Base-by-base conservation (phyloP, 805 yeast species). In the Schwanniomyces polymorphus region DNA sequence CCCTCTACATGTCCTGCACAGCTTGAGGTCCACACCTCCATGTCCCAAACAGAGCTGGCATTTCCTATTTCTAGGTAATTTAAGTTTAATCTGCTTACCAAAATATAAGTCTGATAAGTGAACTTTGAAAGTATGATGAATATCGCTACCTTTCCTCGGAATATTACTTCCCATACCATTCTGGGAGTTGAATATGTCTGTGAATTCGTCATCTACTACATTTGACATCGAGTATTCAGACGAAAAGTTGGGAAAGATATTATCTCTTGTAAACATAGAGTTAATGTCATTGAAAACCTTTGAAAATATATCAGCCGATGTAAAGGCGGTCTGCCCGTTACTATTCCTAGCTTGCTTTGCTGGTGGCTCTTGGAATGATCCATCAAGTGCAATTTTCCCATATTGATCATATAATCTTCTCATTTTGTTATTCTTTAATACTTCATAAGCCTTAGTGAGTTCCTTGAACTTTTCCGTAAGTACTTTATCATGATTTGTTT, bases 381-480 rank as follows among this genome's bases (percentile, higher is more conserved):
- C 74, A 43, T 71, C 70, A 8, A 74, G 46, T 3, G 79, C 81
- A 0, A 64, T 66, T 43, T 69, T 70, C 7, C 86, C 86, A 53
- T 72, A 78, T 14, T 53, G 59, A 52, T 85, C 88, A 58, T 84
- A 85, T 8, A 77, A 58, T 6, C 57, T 49, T 37, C 86, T 67
- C 45, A 72, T 68, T 2, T 63, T 61, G 1, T 63, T 60, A 58
- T 84, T 81, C 31, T 74, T 68, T 28, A 88, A 67, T 5, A 81
- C 70, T 51, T 85, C 86, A 61, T 88, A 88, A 0, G 92, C 91
- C 41, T 76, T 74, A 2, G 85, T 80, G 35, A 86, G 73, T 44
- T 77, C 80, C 64, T 83, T 83, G 66, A 86, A 88, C 50, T 65
- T 68, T 48, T 74, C 76, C 4, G 81, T 79, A 33, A 79, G 70